Percentiles rank a stretch among this genome's conserved stretches.
phyloP scores from a whole-genome alignment of 495 filamentous ascomycete species.

The Chaetomium cochliodes region DNA sequence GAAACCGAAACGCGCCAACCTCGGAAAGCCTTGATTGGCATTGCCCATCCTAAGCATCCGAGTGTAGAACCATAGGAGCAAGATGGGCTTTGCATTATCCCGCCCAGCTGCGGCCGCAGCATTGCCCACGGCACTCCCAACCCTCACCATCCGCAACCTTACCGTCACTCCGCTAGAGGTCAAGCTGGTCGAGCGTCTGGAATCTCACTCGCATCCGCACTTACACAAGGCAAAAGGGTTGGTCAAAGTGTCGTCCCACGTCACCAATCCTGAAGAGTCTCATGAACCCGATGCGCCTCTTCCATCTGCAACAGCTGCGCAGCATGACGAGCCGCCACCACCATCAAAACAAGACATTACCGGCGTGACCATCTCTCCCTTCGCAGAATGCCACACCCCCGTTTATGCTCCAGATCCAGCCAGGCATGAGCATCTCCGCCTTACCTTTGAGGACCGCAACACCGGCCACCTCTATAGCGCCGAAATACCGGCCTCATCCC shows the following conservation, averaged over 20 bases:
- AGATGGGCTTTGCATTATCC: slow-evolving; percentile 24
- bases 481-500: slow-evolving; percentile 39
- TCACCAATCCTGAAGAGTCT: slow-evolving; percentile 42
- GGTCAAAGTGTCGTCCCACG: slow-evolving; percentile 51
- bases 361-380: slow-evolving; percentile 37
- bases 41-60: too few species aligned
- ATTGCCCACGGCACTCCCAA: slow-evolving; percentile 33
- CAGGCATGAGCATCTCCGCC: slow-evolving; percentile 41
- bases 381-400: slow-evolving; percentile 37
- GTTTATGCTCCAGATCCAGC: slow-evolving; percentile 37
- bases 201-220: slow-evolving; percentile 18
- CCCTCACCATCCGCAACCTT: slow-evolving; percentile 82
- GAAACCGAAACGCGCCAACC: too few species aligned
- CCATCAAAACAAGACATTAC: slow-evolving; percentile 37
- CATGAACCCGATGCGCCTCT: slow-evolving; percentile 33
- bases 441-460: slow-evolving; percentile 46
- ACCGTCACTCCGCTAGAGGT: slow-evolving; percentile 71
- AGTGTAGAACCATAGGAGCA: not conserved
- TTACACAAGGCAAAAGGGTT: slow-evolving; percentile 37
- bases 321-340: slow-evolving; percentile 20
- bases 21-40: too few species aligned
- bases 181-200: slow-evolving; percentile 73
- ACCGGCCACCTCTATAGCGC: slow-evolving; percentile 40
- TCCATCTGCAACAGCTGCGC: slow-evolving; percentile 19
- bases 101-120: slow-evolving; percentile 11